Base-by-base conservation (phyloP, 805 yeast species). In the Lachancea dasiensis region DNA sequence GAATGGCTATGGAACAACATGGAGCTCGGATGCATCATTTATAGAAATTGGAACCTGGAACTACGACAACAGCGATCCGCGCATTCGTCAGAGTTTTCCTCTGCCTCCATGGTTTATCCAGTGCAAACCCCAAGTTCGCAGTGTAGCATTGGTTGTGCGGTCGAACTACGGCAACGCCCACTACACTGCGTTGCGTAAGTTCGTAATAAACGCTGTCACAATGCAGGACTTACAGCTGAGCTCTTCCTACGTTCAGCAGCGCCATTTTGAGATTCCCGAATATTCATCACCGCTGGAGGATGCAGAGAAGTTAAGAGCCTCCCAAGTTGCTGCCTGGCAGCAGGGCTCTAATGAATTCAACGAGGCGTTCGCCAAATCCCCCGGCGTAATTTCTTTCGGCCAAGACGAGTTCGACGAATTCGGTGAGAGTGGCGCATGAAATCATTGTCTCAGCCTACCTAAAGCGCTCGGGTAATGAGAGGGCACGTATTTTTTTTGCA, bases 131-230 rank as follows among this genome's bases (percentile, higher is more conserved):
- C 43, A 63, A 16, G 52, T 62, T 6, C 59, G 60, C n/a, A 53
- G 64, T 1, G 36, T 67, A 1, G 46, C 60, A 1, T 47, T 65
- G 18, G 47, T 50, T 15, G 48, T 61, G 3, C 52, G 55, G 17
- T 60, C 52, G 8, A 67, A 64, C 36, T 56, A 64, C 38, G 70
- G 70, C 5, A 61, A 63, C 35, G 42, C 48, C n/a, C 46, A 56
- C 13, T 65, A 52, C 34, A 63, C 65, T 2, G 58, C 70, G 19
- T 34, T 65, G 17, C 55, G 60, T 40, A 69, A 65, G 40, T 64
- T 67, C 28, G 49, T 59, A 4, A 49, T 71, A 8, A 68, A 70
- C 40, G 77, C 74, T 1, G 53, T 70, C 10, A 63, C 68, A 0
- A 51, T 53, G 27, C 54, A 59, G 25, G 71, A 66, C 44, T 31